Percentiles rank a stretch among this genome's conserved stretches.
Evolutionary conservation across 73 alveolate genomes (phyloP).

Genomic region (Urostyla sp.): DNA sequence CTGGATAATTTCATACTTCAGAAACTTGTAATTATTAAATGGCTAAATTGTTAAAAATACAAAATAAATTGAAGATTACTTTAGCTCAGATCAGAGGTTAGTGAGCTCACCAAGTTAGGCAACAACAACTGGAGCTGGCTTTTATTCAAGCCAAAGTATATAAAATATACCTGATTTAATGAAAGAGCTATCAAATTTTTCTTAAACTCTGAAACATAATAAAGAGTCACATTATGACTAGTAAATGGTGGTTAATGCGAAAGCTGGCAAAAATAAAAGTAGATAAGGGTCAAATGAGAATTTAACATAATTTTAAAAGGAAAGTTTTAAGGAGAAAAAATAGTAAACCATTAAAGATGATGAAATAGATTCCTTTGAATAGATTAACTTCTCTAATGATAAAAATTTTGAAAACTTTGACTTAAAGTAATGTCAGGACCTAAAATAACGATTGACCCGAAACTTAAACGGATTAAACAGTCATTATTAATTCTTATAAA

Average conservation of each 20-base stretch:
- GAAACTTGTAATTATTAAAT: no score
- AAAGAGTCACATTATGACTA: neutral
- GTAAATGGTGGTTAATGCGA: conserved; percentile 10
- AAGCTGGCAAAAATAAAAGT: conserved; percentile 32
- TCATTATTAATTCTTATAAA: conserved; percentile 13
- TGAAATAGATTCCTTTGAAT: conserved; percentile 12
- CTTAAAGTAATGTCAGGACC: conserved; percentile 10
- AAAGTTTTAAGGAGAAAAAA: neutral
- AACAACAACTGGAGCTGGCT: conserved; percentile 38
- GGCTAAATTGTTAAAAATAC: no score
- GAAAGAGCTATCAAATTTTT: conserved; percentile 40
- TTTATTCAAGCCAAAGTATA: conserved; percentile 12
- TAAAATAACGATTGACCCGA: conserved; percentile 9
- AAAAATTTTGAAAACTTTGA: conserved; percentile 11
- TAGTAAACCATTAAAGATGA: conserved; percentile 4
- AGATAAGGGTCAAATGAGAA: conserved; percentile 29
- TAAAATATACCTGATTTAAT: conserved; percentile 35
- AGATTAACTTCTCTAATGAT: conserved; percentile 19
- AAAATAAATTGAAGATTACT: no score
- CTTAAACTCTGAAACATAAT: conserved; percentile 5
- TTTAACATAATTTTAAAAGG: neutral
- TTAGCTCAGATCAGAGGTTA: no score
- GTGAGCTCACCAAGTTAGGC: conserved; percentile 44
- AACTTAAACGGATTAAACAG: conserved; percentile 6
- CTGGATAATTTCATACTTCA: no score